Evolutionary conservation across 176 grass and related monocot genomes (phyloP).

Genomic region (Oryza glumipatula): DNA sequence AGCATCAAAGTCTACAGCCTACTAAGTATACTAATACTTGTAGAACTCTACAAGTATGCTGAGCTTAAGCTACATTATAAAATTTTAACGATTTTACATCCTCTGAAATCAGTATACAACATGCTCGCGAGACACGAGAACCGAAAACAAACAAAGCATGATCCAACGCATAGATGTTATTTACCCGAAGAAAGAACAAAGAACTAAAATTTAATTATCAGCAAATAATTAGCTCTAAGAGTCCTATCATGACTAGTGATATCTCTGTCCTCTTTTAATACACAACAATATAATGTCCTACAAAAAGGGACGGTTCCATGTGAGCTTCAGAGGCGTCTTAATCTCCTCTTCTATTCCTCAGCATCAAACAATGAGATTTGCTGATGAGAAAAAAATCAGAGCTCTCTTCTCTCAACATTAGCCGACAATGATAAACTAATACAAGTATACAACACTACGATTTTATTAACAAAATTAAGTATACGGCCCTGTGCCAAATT

Average conservation of each 20-base stretch:
- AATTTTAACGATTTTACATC: not conserved
- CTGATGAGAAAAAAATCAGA: constrained; percentile 30
- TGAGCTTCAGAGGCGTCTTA: constrained; percentile 43
- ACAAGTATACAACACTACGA: not conserved
- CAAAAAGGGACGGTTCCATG: constrained; percentile 47
- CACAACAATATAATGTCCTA: constrained; percentile 15
- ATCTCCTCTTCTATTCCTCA: constrained; percentile 31
- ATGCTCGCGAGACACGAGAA: constrained; percentile 13
- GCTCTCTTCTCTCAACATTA: constrained; percentile 28
- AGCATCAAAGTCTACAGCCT: not conserved
- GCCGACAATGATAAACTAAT: constrained; percentile 45
- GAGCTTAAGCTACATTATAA: too few species aligned
- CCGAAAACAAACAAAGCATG: constrained; percentile 39
- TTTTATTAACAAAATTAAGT: not conserved
- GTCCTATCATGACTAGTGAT: constrained; percentile 40
- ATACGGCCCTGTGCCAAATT: not conserved
- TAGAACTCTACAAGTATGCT: too few species aligned
- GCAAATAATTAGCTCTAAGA: constrained; percentile 28
- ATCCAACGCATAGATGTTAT: constrained; percentile 17
- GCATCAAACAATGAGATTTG: constrained; percentile 54
- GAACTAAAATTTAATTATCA: not conserved
- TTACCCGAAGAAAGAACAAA: not conserved
- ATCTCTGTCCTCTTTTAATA: constrained; percentile 48
- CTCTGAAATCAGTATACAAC: not conserved
- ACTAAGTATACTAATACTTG: too few species aligned